A percentile compares a stretch with the other conserved stretches of the same genome.
phyloP scores from a whole-genome alignment of 2,329 filamentous ascomycete species.

The Colletotrichum falcatum region DNA sequence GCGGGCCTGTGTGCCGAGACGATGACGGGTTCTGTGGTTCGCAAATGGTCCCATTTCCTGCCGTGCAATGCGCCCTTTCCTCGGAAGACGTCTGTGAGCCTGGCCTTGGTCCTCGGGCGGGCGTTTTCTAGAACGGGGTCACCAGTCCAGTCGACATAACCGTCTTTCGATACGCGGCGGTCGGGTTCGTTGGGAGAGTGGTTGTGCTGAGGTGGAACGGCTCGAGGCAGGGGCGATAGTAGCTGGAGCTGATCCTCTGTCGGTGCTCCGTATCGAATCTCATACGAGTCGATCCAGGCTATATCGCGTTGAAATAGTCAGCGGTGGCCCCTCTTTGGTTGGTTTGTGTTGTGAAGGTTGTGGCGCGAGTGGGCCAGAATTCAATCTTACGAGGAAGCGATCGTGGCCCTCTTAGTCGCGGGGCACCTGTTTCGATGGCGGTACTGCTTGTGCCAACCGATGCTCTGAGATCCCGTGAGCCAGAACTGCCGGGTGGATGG shows the following conservation, averaged over 20 bases:
- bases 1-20: constrained; percentile 61
- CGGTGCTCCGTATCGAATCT: constrained; percentile 54
- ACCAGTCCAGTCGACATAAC: constrained; percentile 56
- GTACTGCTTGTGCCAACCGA: constrained; percentile 42
- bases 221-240: constrained; percentile 54
- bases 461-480: constrained; percentile 40
- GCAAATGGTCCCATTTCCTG: constrained; percentile 70
- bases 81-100: constrained; percentile 60
- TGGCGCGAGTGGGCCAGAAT: neutral
- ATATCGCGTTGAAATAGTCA: constrained; percentile 33
- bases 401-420: constrained; percentile 42
- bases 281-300: constrained; percentile 65
- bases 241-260: constrained; percentile 55
- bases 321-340: constrained; percentile 14
- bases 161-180: constrained; percentile 61
- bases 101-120: constrained; percentile 49
- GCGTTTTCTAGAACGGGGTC: constrained; percentile 53
- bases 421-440: constrained; percentile 33
- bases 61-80: constrained; percentile 62
- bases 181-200: constrained; percentile 53
- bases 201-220: constrained; percentile 57
- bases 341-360: neutral
- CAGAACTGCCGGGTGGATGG: constrained; percentile 40
- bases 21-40: constrained; percentile 70
- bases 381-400: constrained; percentile 48